A percentile compares a stretch with the other conserved stretches of the same genome.
phyloP scores from a whole-genome alignment of 129 eudicot species.

The Helichrysum umbraculigerum region DNA sequence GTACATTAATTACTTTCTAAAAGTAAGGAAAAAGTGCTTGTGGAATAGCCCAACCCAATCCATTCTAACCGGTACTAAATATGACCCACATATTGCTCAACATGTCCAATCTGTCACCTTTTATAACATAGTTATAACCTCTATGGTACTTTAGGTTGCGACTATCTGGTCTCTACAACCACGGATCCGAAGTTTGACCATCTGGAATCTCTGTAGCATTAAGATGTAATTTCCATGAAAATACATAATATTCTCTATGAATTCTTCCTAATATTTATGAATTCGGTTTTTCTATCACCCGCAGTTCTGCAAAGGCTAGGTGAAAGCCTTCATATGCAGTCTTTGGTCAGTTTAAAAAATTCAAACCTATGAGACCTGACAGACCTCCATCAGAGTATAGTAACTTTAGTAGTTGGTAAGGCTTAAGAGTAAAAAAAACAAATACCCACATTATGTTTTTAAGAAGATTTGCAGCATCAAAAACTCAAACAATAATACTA shows the following conservation, averaged over 20 bases:
- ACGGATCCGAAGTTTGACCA: neutral
- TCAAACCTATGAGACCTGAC: neutral
- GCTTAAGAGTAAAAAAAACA: neutral
- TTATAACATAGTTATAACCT: no score
- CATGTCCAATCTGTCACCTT: no score
- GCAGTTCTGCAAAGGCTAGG: neutral
- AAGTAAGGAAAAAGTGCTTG: no score
- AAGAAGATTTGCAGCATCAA: neutral
- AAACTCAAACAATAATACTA: slow-evolving; percentile 2
- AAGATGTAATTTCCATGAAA: neutral
- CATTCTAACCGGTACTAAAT: no score
- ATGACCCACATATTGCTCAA: no score
- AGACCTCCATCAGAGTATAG: neutral
- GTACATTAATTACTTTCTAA: no score
- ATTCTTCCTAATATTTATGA: neutral
- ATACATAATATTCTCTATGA: neutral
- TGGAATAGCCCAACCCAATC: no score
- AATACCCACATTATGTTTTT: neutral
- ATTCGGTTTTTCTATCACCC: neutral
- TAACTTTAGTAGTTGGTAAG: neutral
- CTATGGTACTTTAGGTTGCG: no score
- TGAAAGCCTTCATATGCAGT: neutral
- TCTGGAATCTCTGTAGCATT: neutral
- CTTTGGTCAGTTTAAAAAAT: neutral
- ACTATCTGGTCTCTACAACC: no score